Evolutionary conservation across 2,329 filamentous ascomycete genomes (phyloP), one percentile per base, ranked within the genome.

Genomic region (Beauveria sp.): DNA sequence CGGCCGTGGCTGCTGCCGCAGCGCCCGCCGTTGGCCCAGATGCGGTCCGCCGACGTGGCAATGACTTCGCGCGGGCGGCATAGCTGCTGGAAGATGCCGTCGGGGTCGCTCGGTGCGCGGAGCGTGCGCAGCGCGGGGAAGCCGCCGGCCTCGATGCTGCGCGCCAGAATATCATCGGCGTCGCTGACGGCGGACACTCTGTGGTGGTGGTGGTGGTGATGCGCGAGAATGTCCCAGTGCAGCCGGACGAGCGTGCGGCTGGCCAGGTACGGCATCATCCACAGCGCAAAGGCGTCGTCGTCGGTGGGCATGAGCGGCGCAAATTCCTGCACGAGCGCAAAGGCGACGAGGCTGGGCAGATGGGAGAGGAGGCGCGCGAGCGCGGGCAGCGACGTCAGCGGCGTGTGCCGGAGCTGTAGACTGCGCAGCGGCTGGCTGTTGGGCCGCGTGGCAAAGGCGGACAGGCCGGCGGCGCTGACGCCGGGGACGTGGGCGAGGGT

Each of bases 11-110:
- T 61, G 59, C 59, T 61, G 34, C 59, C 59, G 46, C 46, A 34
- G 26, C 59, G 59, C 4, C 59, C 59, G 37, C 44, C 51, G 59
- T 55, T 61, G 59, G 59, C 59, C 59, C 59, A 61, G 68, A 78
- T 80, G 24, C 78, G 77, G 63, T 85, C 81, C 10, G 72, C 73
- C 1, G 80, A 76, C 24, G 81, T 73, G 46, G 84, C 79, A 22
- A 83, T 76, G 34, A 78, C 77, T 34, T 82, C 81, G 4, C 80
- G 75, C 0, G 88, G 88, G 48, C 80, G 81, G 71, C 89, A 92
- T 1, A 91, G 78, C 1, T 77, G 74, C 72, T 92, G 89, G 64
- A 92, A 84, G 8, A 83, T 66, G 28, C 88, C 89, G 5, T 89
- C 82, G 1, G 87, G 82, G 65, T 92, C 89, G 61, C 84, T 84